Percentiles rank a stretch among this genome's conserved stretches.
Conservation (phyloP, 768 basidiomycete species). For the Mycena leptocephala region DNA sequence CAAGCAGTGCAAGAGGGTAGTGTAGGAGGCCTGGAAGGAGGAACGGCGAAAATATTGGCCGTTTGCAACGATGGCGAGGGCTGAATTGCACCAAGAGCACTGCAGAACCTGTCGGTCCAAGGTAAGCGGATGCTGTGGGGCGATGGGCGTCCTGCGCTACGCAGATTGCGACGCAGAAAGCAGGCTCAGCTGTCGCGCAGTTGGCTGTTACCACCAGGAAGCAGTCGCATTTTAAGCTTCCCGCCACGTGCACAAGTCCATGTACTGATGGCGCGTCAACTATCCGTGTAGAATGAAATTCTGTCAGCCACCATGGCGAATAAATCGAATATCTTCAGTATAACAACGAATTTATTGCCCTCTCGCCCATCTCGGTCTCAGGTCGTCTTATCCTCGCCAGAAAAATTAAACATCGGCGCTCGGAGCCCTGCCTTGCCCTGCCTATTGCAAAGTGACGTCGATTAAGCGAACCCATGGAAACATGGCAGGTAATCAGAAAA, state of each 20-base stretch:
- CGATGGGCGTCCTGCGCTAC: slow-evolving; percentile 36
- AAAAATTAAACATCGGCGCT: too few relatives aligned
- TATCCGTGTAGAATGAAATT: neutral
- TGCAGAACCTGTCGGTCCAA: slow-evolving; percentile 16
- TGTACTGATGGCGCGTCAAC: neutral
- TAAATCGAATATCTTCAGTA: neutral
- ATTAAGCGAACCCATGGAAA: neutral
- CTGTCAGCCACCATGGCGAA: neutral
- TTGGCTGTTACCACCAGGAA: slow-evolving; percentile 8
- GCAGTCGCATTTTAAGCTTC: neutral
- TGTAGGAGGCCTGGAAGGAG: slow-evolving; percentile 1
- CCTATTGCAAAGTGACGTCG: neutral
- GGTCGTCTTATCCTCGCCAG: neutral
- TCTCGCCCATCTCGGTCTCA: neutral
- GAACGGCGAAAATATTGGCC: neutral
- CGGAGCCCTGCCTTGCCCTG: neutral
- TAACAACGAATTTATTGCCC: neutral
- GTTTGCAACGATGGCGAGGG: neutral
- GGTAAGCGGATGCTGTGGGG: slow-evolving; percentile 18
- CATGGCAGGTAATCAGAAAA: neutral
- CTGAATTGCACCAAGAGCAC: slow-evolving; percentile 23
- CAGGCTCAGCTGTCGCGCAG: slow-evolving; percentile 16
- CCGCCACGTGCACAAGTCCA: neutral
- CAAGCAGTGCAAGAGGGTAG: slow-evolving; percentile 23
- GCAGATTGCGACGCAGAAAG: slow-evolving; percentile 24